These are phyloP conservation scores for Venturia pyrina DNA, from an alignment of 2,329 filamentous ascomycete genomes.

Conservation along the genomic window DNA sequence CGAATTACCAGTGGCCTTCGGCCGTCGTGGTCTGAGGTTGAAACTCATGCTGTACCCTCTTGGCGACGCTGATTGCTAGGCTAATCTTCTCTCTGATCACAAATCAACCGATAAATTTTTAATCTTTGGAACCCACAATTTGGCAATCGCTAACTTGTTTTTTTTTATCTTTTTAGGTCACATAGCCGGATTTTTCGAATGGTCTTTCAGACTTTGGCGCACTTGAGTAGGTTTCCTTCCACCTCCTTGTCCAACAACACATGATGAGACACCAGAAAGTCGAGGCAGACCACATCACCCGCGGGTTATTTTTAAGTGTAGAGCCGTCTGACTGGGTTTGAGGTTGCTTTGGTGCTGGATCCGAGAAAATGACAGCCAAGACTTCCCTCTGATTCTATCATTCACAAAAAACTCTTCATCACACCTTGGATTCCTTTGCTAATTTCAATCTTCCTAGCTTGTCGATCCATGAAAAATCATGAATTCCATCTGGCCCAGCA, in stretches of 20 bases:
- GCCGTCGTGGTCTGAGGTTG: background rate
- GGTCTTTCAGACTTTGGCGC: background rate
- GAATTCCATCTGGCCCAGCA: no score
- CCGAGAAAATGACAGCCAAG: no score
- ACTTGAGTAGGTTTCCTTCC: background rate
- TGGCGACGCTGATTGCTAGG: background rate
- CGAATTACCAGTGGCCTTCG: background rate
- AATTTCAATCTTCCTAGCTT: no score
- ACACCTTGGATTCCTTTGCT: no score
- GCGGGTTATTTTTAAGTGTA: no score
- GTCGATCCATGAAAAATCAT: no score
- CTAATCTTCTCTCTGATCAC: slow-evolving; percentile 4
- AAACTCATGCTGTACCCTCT: background rate
- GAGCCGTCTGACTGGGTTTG: no score
- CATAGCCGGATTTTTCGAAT: background rate
- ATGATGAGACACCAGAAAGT: background rate
- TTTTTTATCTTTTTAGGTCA: background rate
- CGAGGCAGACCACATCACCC: no score
- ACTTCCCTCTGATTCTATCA: no score
- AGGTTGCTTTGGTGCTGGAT: no score
- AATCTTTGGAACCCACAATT: background rate
- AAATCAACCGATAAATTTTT: background rate
- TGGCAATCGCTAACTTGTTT: background rate
- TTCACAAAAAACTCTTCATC: no score
- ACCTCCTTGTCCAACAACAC: background rate